Base-by-base conservation (phyloP, 306 rosid species). In the Neltuma alba region DNA sequence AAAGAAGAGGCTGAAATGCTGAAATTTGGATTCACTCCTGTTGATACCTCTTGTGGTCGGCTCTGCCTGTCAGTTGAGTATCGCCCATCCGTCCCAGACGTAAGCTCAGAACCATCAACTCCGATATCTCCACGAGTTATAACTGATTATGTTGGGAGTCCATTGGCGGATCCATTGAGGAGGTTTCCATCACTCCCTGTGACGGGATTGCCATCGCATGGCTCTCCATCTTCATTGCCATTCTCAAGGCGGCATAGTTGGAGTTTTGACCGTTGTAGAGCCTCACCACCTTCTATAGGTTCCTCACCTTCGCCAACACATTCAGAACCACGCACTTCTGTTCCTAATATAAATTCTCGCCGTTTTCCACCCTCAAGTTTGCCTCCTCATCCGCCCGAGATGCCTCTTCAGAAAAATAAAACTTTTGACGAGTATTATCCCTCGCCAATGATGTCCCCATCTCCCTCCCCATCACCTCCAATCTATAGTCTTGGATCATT, bases 91-190 rank as follows among this genome's bases (percentile, higher is more conserved):
- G 79, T 87, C 52, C 81, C 86, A 6, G 88, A 86, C 69, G 80
- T 89, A 42, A 88, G 82, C 84, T 81, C 89, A 40, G 92, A 94
- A 62, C 79, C 91, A 37, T 87, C 92, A 57, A 83, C 95, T 71
- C 86, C 97, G 21, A 66, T 92, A 80, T 87, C 92, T 38, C 90
- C 97, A 1, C 97, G 76, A 85, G 86, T 94, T 77, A 92, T 94
- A 82, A 72, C 86, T 23, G 92, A 94, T 81, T 94, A 94, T 86
- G 90, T 91, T 48, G 95, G 97, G 76, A 92, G 97, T 87, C 97
- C 97, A 52, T 79, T 89, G 84, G 85, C 92, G 20, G 91, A 91
- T 58, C 97, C 92, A 0, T 83, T 86, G 37, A 89, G 74, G 84
- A 87, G 89, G 85, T 86, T 87, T 75, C 90, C 94, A 27, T 80